These are phyloP conservation scores for Thuja plicata DNA, from an alignment of 83 land plant species.

Conservation along the genomic window DNA sequence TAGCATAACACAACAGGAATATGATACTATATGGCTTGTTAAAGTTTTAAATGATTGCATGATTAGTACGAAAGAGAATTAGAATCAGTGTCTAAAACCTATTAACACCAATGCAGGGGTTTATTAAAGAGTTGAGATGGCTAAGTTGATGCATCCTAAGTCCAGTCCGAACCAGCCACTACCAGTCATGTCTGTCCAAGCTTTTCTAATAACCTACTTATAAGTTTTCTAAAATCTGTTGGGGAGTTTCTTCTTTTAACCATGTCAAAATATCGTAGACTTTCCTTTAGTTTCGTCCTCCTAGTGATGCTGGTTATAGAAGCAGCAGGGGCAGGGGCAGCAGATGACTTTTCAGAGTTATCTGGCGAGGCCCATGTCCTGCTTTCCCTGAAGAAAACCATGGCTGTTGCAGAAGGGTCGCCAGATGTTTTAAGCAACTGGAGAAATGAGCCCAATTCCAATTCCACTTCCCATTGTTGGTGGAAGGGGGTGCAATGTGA, in stretches of 20 bases:
- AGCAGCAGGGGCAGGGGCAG: neutral
- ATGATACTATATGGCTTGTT: neutral
- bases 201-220: neutral
- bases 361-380: constrained; percentile 11
- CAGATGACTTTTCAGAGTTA: neutral
- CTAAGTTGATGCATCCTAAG: neutral
- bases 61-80: neutral
- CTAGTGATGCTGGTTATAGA: neutral
- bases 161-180: neutral
- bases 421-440: constrained; percentile 14
- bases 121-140: neutral
- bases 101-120: neutral
- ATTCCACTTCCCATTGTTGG: constrained; percentile 17
- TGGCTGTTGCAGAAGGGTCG: constrained; percentile 1
- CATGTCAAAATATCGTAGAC: neutral
- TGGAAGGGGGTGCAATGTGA: constrained; percentile 23
- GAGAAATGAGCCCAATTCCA: neutral
- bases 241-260: neutral
- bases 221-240: neutral
- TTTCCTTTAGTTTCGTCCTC: neutral
- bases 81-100: neutral
- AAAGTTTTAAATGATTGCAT: neutral
- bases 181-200: neutral
- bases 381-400: constrained; percentile 19
- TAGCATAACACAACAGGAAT: neutral